Evolutionary conservation across 352 stramenopile genomes (phyloP), one percentile per base, ranked within the genome.

Genomic region (Globisporangium carolinianum): DNA sequence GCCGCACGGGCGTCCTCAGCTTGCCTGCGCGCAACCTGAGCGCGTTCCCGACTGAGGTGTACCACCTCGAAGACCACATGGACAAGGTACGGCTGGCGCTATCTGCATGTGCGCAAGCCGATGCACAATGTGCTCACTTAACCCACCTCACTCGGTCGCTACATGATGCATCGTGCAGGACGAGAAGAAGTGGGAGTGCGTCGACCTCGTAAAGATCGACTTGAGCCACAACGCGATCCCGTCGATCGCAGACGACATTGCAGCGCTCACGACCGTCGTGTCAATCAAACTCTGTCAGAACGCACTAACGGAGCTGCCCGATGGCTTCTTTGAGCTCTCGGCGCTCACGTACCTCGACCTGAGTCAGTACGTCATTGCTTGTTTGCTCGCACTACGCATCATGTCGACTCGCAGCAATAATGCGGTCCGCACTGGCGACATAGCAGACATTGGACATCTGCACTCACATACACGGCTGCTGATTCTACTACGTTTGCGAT

Each of bases 161-260:
- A 6, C 0, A 17, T 10, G 51, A 17, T 12, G 6, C 4, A n/a
- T 32, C 17, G 0, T n/a, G 35, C 48, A 86, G 75, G 83, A 93
- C 24, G 83, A 93, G 58, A 90, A 91, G 59, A 85, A 80, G 53
- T 93, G 83, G 83, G 83, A 93, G 60, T 93, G 83, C 57, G 76
- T 91, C 32, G 83, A 91, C 57, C 58, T 93, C 43, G 51, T 87
- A 45, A 93, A 90, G 66, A 73, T 91, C 37, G 83, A 93, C 47
- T 60, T 93, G 54, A 93, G 83, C 51, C 83, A 91, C 65, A 91
- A 93, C 58, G 64, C 71, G 0, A 91, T 93, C 56, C 45, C 66
- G 1, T 63, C 57, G 10, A 70, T 93, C 46, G 68, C 67, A 17
- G 69, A 80, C 41, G 79, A 89, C 37, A 80, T 93, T 24, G 67